These are phyloP conservation scores for Ustilago crameri DNA, from an alignment of 1,284 basidiomycete species.

Conservation along the genomic window DNA sequence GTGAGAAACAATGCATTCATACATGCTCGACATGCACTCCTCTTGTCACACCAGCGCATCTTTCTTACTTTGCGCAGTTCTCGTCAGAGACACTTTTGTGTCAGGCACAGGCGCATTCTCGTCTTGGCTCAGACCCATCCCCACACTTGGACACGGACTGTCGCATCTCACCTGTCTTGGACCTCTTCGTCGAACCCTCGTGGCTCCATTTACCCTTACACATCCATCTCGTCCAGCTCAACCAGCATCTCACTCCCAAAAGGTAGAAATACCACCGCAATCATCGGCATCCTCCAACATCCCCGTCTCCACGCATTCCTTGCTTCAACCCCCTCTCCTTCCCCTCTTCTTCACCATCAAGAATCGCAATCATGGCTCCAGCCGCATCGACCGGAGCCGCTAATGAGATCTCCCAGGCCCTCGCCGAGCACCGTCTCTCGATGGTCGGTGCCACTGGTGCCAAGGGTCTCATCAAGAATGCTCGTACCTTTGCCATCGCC, in stretches of 20 bases:
- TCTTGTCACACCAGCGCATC: no score
- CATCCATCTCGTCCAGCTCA: no score
- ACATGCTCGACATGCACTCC: no score
- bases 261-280: slow-evolving; percentile 16
- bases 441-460: slow-evolving; percentile 50
- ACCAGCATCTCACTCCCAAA: slow-evolving; percentile 2
- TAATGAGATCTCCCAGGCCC: slow-evolving; percentile 30
- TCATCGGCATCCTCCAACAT: background rate
- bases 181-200: no score
- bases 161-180: no score
- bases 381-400: slow-evolving; percentile 5
- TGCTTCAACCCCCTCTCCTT: slow-evolving; percentile 3
- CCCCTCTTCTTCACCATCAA: background rate
- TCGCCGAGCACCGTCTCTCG: slow-evolving; percentile 39
- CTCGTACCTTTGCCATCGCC: slow-evolving; percentile 52
- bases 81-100: no score
- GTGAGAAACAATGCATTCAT: no score
- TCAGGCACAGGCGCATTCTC: no score
- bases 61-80: no score
- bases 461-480: slow-evolving; percentile 53
- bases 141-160: no score
- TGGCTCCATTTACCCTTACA: no score
- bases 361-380: slow-evolving; percentile 13
- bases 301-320: background rate
- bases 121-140: no score